Evolutionary conservation across 352 stramenopile species (phyloP).

Genomic region (Discostella stelligera): DNA sequence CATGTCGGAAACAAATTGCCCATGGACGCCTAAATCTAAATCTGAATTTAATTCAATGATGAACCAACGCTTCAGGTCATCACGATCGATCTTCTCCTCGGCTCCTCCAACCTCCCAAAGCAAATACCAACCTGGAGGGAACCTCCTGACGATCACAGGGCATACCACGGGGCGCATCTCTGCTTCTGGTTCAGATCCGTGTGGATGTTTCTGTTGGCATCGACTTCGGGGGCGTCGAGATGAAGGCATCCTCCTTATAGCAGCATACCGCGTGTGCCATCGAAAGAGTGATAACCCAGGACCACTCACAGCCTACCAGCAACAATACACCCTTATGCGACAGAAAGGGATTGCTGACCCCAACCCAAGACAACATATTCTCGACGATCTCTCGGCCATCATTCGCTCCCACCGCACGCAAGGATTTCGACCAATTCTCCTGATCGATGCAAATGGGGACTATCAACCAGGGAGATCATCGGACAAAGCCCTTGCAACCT

Average conservation of each 20-base stretch:
- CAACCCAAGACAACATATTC: neutral
- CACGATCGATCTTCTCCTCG: neutral
- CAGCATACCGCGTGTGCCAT: conserved; percentile 34
- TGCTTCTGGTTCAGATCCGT: neutral
- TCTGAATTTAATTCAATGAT: conserved; percentile 1
- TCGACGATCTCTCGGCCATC: neutral
- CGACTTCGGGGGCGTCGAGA: conserved; percentile 3
- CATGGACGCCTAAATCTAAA: conserved; percentile 7
- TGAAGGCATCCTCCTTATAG: conserved; percentile 19
- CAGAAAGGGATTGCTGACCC: neutral
- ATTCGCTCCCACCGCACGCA: neutral
- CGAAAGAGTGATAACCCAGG: conserved; percentile 1
- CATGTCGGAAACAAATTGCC: conserved; percentile 31
- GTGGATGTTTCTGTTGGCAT: conserved; percentile 19
- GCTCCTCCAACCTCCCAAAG: neutral
- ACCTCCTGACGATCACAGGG: neutral
- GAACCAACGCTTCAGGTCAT: neutral
- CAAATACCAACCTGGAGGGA: conserved; percentile 7
- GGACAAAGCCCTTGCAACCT: neutral
- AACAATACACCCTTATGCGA: neutral
- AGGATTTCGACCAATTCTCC: conserved; percentile 11
- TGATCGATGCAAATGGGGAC: conserved; percentile 38
- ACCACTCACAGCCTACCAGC: conserved; percentile 14
- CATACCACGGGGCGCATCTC: neutral
- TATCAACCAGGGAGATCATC: neutral